A percentile compares a stretch with the other conserved stretches of the same genome.
Evolutionary conservation across 495 filamentous ascomycete species (phyloP).

Genomic region (Penicillium salamii): DNA sequence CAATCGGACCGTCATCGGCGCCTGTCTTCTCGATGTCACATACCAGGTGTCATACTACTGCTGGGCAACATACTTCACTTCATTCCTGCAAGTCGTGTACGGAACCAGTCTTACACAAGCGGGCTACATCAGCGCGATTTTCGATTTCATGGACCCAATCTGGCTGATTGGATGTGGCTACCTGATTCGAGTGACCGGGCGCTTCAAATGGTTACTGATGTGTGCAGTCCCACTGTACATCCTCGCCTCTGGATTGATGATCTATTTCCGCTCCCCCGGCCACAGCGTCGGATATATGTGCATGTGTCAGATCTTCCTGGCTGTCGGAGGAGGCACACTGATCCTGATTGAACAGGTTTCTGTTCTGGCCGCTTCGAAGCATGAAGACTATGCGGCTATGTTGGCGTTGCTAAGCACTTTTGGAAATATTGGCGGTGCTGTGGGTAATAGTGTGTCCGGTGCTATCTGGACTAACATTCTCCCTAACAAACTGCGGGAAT

Average conservation of each 20-base stretch:
- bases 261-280: slow-evolving; percentile 59
- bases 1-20: slow-evolving; percentile 63
- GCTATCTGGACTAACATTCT: slow-evolving; percentile 54
- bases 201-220: slow-evolving; percentile 51
- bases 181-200: slow-evolving; percentile 51
- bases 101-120: slow-evolving; percentile 53
- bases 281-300: slow-evolving; percentile 61
- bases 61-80: slow-evolving; percentile 60
- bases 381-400: slow-evolving; percentile 50
- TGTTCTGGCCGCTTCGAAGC: slow-evolving; percentile 63
- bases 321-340: slow-evolving; percentile 58
- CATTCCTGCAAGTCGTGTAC: slow-evolving; percentile 68
- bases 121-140: slow-evolving; percentile 52
- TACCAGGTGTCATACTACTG: slow-evolving; percentile 55
- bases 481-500: slow-evolving; percentile 48
- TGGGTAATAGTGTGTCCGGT: slow-evolving; percentile 55
- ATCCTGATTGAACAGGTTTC: slow-evolving; percentile 67
- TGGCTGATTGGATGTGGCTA: slow-evolving; percentile 49
- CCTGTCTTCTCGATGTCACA: slow-evolving; percentile 53
- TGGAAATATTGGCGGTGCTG: slow-evolving; percentile 58
- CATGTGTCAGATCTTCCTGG: slow-evolving; percentile 75
- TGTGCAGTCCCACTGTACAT: slow-evolving; percentile 60
- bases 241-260: slow-evolving; percentile 59
- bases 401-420: slow-evolving; percentile 49
- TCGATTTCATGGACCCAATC: slow-evolving; percentile 47